Percentiles rank a stretch among this genome's conserved stretches.
These are phyloP conservation scores for Taxawa tesnikishii DNA, from an alignment of 2,329 filamentous ascomycete genomes.

Conservation along the genomic window DNA sequence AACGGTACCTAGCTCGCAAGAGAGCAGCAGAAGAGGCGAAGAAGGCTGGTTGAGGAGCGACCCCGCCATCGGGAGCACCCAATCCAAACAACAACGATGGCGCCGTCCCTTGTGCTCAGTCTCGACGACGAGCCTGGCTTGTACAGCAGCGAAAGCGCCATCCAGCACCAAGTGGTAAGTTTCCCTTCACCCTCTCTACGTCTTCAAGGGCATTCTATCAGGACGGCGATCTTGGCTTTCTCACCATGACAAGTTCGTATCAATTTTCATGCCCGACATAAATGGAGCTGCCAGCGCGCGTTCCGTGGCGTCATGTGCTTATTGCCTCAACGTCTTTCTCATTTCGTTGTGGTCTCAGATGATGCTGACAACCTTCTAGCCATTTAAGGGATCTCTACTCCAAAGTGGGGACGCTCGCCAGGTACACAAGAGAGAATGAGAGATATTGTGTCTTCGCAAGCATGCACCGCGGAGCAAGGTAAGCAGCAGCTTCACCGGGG, in stretches of 20 bases:
- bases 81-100: too few species aligned
- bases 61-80: too few species aligned
- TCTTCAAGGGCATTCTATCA: conserved; percentile 1
- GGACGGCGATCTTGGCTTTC: conserved; percentile 2
- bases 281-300: not conserved
- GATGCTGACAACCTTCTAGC: not conserved
- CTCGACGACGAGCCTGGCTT: too few species aligned
- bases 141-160: too few species aligned
- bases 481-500: too few species aligned
- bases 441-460: too few species aligned
- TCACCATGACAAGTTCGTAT: conserved; percentile 3
- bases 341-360: not conserved
- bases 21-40: conserved; percentile 6
- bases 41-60: conserved; percentile 3
- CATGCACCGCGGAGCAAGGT: too few species aligned
- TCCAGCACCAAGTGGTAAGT: too few species aligned
- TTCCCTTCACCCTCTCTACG: not conserved
- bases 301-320: not conserved
- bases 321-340: not conserved
- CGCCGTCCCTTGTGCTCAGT: too few species aligned
- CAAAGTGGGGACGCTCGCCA: not conserved
- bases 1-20: conserved; percentile 56
- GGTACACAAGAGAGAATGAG: too few species aligned
- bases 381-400: not conserved
- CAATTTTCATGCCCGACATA: not conserved